Evolutionary conservation across 129 eudicot genomes (phyloP), one percentile per base, ranked within the genome.

Genomic region (Apium graveolens): DNA sequence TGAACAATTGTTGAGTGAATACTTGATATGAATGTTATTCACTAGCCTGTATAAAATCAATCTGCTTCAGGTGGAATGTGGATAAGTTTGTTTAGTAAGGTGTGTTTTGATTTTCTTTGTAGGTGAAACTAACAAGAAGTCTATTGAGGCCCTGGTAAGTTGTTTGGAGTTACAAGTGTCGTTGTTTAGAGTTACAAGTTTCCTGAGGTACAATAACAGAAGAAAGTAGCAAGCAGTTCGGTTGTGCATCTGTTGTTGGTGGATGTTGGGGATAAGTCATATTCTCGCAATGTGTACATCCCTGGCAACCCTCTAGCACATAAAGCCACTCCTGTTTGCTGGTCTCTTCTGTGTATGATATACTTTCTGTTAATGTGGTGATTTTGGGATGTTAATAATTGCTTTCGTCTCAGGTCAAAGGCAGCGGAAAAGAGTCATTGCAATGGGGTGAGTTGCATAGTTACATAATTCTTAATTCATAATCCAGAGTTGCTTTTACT

Each of bases 131-230:
- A 73, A 43, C 1, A 73, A 73, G 32, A 73, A 73, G 4, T 43
- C 76, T 12, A 55, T 73, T 13, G 76, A 73, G 27, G 76, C 76
- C 38, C 57, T 73, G 76, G 76, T 73, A 73, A 43, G 76, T 73
- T 72, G 5, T 39, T 71, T 39, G 11, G 6, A 39, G 14, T 11
- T 71, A 9, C 71, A 63, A 63, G 38, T 63, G 70, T 29, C n/a
- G 76, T 73, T 72, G 5, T 39, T 71, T 39, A 24, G 6, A 39
- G 14, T 11, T 71, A 9, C 71, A 63, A 63, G 38, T 63, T 38
- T 29, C 32, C 16, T 2, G 21, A 41, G 49, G 34, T 27, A 71
- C 32, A 72, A 21, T 3, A 4, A 10, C 14, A 29, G 76, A 72
- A n/a, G 48, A 70, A 37, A 70, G 42, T 70, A 70, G 48, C 46